These are phyloP conservation scores for Dalbergia cochinchinensis DNA, from an alignment of 306 rosid species.

Conservation along the genomic window DNA sequence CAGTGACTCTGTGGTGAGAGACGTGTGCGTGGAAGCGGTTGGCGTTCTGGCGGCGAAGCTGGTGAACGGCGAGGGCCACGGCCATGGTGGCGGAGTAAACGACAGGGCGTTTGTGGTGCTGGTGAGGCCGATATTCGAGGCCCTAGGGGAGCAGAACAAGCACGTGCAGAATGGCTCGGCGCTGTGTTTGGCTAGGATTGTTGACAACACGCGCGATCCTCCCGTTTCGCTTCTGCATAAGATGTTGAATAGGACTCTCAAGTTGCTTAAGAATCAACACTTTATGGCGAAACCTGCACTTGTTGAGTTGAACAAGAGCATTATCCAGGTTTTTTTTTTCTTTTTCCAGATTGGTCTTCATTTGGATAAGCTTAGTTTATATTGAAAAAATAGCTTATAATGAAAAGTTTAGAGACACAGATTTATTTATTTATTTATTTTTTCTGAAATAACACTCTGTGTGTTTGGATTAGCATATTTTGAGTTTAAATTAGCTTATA, in stretches of 20 bases:
- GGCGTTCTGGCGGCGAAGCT: conserved; percentile 61
- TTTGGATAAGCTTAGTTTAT: not conserved
- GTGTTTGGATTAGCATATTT: too few relatives aligned
- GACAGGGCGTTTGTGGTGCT: conserved; percentile 61
- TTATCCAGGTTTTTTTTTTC: conserved; percentile 59
- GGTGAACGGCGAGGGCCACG: not conserved
- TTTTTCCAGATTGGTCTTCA: too few relatives aligned
- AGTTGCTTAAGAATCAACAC: conserved; percentile 79
- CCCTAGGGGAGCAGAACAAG: conserved; percentile 85
- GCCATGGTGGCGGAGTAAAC: not conserved
- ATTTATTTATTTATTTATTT: too few relatives aligned
- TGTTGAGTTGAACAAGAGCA: conserved; percentile 68
- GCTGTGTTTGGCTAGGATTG: conserved; percentile 65
- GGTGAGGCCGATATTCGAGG: conserved; percentile 75
- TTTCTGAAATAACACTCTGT: too few relatives aligned
- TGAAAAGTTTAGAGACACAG: not conserved
- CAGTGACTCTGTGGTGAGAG: conserved; percentile 74
- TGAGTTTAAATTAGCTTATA: too few relatives aligned
- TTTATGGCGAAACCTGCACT: conserved; percentile 82
- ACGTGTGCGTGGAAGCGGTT: conserved; percentile 69
- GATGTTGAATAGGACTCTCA: conserved; percentile 67
- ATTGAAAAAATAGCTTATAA: not conserved
- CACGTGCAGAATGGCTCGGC: conserved; percentile 78
- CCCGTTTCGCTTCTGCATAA: conserved; percentile 70
- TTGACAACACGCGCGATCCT: conserved; percentile 69